Evolutionary conservation across 2,329 filamentous ascomycete genomes (phyloP).

Genomic region (Lecanicillium sp.): DNA sequence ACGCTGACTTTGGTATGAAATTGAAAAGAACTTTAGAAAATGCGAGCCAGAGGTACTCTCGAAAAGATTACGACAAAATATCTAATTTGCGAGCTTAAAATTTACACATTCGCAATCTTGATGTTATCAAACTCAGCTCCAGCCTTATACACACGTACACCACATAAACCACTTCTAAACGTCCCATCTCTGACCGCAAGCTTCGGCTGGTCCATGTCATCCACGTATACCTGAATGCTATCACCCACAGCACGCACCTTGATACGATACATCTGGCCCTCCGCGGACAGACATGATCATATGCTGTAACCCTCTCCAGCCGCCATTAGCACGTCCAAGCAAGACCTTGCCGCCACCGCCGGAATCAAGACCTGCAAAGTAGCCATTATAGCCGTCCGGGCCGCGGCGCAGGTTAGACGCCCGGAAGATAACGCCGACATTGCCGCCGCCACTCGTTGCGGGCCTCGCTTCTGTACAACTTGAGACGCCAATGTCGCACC

Average conservation of each 20-base stretch:
- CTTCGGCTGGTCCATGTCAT: not conserved
- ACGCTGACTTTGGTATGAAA: no score
- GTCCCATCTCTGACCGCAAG: not conserved
- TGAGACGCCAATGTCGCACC: no score
- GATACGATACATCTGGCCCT: not conserved
- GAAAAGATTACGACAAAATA: no score
- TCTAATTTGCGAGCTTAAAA: no score
- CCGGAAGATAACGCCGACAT: no score
- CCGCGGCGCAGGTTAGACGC: no score
- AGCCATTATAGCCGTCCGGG: no score
- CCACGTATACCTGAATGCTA: not conserved
- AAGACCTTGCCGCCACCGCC: not conserved
- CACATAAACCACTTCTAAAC: not conserved
- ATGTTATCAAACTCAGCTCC: not conserved
- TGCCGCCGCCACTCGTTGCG: no score
- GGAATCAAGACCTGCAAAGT: no score
- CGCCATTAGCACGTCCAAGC: not conserved
- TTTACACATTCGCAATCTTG: not conserved
- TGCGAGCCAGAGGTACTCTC: no score
- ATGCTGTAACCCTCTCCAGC: not conserved
- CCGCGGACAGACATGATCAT: not conserved
- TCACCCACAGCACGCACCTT: not conserved
- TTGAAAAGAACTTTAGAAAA: no score
- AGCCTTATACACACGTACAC: not conserved
- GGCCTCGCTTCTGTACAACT: no score